phyloP scores from a whole-genome alignment of 2,329 filamentous ascomycete species.

The Aureobasidium sp. region DNA sequence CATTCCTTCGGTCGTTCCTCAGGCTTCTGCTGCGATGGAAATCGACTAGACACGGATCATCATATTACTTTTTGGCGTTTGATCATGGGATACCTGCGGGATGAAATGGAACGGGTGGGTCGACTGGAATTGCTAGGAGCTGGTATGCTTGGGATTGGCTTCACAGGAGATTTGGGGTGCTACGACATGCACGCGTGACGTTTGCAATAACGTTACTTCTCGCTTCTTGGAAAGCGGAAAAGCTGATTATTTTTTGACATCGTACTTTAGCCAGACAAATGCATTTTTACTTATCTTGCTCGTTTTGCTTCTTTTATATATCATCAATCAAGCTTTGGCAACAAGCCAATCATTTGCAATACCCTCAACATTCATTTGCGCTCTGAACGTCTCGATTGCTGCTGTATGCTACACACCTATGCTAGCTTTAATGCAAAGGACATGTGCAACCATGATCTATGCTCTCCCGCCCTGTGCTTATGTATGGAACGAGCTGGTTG shows the following conservation, averaged over 20 bases:
- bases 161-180: not conserved
- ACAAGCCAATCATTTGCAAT: not conserved
- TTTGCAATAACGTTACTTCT: not conserved
- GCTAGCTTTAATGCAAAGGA: not conserved
- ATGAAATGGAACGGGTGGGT: not conserved
- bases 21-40: slow-evolving; percentile 2
- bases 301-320: not conserved
- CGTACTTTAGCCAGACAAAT: not conserved
- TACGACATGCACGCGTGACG: not conserved
- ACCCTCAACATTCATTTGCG: not conserved
- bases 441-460: not conserved
- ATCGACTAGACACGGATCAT: not conserved
- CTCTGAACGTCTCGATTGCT: not conserved
- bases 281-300: not conserved
- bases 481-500: not conserved
- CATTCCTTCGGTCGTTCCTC: slow-evolving; percentile 1
- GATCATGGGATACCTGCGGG: not conserved
- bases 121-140: not conserved
- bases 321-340: not conserved
- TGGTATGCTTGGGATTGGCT: slow-evolving; percentile 8
- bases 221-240: not conserved
- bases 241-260: not conserved
- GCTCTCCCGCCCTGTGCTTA: not conserved
- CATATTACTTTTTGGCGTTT: not conserved
- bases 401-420: not conserved